Evolutionary conservation across 306 rosid genomes (phyloP).

Genomic region (Prunus mira): DNA sequence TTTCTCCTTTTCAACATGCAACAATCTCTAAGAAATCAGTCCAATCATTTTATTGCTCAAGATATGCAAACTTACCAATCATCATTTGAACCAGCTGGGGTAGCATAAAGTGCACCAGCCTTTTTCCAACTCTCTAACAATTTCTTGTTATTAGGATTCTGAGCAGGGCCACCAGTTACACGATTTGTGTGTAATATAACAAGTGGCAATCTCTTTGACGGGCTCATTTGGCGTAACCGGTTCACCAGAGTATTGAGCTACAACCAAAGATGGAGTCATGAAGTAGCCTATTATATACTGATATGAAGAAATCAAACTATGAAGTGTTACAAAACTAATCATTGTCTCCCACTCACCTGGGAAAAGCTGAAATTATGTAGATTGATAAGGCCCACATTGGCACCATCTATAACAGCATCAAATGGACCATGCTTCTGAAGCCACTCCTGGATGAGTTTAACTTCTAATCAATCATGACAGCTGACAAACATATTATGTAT

Average conservation of each 20-base stretch:
- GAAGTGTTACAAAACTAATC: neutral
- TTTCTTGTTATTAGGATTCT: slow-evolving; percentile 54
- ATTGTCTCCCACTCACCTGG: slow-evolving; percentile 46
- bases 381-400: slow-evolving; percentile 64
- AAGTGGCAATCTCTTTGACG: slow-evolving; percentile 79
- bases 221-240: slow-evolving; percentile 59
- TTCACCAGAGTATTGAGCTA: slow-evolving; percentile 66
- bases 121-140: slow-evolving; percentile 69
- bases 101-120: slow-evolving; percentile 66
- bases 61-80: slow-evolving; percentile 65
- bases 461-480: slow-evolving; percentile 44
- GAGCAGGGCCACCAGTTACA: slow-evolving; percentile 69
- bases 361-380: slow-evolving; percentile 48
- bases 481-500: slow-evolving; percentile 19
- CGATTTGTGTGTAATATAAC: slow-evolving; percentile 77
- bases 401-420: slow-evolving; percentile 93
- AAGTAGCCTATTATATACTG: slow-evolving; percentile 11
- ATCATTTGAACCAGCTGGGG: slow-evolving; percentile 87
- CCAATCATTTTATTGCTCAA: neutral
- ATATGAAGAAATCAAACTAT: neutral
- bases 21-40: neutral
- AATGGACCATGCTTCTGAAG: slow-evolving; percentile 74
- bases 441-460: slow-evolving; percentile 74
- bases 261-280: slow-evolving; percentile 35
- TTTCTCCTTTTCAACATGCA: neutral